Evolutionary conservation across 2,329 filamentous ascomycete species (phyloP).

Genomic region (Scedosporium boydii): DNA sequence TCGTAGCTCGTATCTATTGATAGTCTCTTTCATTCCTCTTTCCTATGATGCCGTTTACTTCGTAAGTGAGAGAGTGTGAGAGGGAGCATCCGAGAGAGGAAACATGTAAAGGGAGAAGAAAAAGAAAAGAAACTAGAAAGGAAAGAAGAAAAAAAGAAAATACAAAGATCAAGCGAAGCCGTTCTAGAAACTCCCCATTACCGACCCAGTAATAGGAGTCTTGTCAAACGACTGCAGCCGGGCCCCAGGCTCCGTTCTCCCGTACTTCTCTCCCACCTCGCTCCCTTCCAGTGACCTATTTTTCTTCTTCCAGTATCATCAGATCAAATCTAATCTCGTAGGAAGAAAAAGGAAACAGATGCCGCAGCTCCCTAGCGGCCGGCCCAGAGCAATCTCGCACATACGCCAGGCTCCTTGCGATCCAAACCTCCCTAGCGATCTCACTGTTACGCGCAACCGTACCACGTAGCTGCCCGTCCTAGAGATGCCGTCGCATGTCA

Average conservation of each 20-base stretch:
- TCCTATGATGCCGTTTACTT: neutral
- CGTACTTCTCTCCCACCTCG: neutral
- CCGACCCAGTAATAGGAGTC: too few species aligned
- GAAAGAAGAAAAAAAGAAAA: constrained; percentile 1
- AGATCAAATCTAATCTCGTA: too few species aligned
- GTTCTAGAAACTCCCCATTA: too few species aligned
- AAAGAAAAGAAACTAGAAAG: neutral
- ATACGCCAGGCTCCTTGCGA: too few species aligned
- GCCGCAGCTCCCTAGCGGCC: too few species aligned
- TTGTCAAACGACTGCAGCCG: neutral
- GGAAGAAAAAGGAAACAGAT: too few species aligned
- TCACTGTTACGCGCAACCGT: too few species aligned
- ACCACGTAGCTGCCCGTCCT: too few species aligned
- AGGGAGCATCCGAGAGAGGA: neutral
- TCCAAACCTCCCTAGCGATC: too few species aligned
- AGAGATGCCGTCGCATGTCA: too few species aligned
- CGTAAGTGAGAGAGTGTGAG: neutral
- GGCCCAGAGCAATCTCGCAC: too few species aligned
- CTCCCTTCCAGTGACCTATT: neutral
- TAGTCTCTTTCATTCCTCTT: neutral
- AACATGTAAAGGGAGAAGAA: neutral
- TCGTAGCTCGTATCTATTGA: neutral
- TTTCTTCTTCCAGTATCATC: too few species aligned
- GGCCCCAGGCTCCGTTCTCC: neutral
- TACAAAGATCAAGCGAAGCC: neutral